Conservation (phyloP, 1,284 basidiomycete genomes). For the Bjerkandera adusta region DNA sequence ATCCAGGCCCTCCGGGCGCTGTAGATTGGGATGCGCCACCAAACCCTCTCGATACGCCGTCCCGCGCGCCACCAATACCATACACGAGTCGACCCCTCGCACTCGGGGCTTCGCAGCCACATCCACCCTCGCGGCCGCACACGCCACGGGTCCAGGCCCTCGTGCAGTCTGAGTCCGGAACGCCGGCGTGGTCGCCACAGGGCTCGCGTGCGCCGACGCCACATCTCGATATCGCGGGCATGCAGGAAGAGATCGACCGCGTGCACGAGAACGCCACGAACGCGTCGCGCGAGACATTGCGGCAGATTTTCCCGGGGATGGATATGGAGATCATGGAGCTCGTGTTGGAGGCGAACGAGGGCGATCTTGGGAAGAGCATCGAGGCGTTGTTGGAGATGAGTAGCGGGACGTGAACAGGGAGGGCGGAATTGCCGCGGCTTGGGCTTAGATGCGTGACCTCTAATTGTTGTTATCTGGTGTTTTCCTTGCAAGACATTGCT, state of each 20-base stretch:
- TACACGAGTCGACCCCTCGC: slow-evolving; percentile 41
- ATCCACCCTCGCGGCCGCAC: slow-evolving; percentile 25
- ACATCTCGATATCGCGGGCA: slow-evolving; percentile 62
- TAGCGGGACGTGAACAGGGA: slow-evolving; percentile 37
- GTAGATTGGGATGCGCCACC: slow-evolving; percentile 33
- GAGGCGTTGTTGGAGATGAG: slow-evolving; percentile 82
- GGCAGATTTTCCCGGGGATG: slow-evolving; percentile 83
- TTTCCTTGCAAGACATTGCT: too few species aligned
- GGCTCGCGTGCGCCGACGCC: slow-evolving; percentile 70
- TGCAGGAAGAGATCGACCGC: slow-evolving; percentile 78
- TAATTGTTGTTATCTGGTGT: too few species aligned
- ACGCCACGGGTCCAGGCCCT: slow-evolving; percentile 43
- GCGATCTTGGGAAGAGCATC: slow-evolving; percentile 87
- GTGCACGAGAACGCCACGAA: slow-evolving; percentile 67
- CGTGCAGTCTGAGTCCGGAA: slow-evolving; percentile 18
- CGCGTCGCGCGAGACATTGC: slow-evolving; percentile 68
- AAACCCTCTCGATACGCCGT: slow-evolving; percentile 50
- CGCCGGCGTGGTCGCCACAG: slow-evolving; percentile 25
- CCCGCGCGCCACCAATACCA: slow-evolving; percentile 34
- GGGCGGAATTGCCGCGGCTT: background rate
- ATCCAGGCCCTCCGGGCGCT: slow-evolving; percentile 19
- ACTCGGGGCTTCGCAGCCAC: slow-evolving; percentile 37
- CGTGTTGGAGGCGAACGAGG: slow-evolving; percentile 86
- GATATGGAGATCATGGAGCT: slow-evolving; percentile 82
- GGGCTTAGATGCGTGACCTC: too few species aligned